phyloP scores from a whole-genome alignment of 2,329 filamentous ascomycete species.

The Orbilia javanica region DNA sequence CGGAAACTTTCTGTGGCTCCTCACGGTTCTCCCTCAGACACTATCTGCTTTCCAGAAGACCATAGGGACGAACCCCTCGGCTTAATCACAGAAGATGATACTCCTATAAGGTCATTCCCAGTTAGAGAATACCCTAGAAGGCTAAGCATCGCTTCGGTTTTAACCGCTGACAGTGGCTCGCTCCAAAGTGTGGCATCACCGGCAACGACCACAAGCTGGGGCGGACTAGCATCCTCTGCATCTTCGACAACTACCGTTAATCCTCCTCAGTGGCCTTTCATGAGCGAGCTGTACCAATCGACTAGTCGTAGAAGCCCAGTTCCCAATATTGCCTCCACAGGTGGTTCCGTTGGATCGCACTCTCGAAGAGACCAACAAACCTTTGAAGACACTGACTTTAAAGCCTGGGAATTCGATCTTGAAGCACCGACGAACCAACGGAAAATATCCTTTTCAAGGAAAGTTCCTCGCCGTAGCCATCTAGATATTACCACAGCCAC shows the following conservation, averaged over 20 bases:
- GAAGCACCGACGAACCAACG: slow-evolving; percentile 30
- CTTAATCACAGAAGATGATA: slow-evolving; percentile 50
- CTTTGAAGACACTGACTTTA: slow-evolving; percentile 42
- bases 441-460: slow-evolving; percentile 25
- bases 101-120: slow-evolving; percentile 54
- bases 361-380: slow-evolving; percentile 42
- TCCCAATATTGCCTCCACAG: slow-evolving; percentile 35
- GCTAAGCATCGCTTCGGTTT: slow-evolving; percentile 56
- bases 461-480: slow-evolving; percentile 25
- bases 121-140: slow-evolving; percentile 56
- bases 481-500: neutral
- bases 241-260: slow-evolving; percentile 54
- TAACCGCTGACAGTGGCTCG: slow-evolving; percentile 56
- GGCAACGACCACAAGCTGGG: slow-evolving; percentile 53
- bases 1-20: slow-evolving; percentile 43
- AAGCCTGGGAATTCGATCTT: slow-evolving; percentile 50
- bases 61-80: slow-evolving; percentile 46
- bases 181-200: slow-evolving; percentile 53
- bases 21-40: slow-evolving; percentile 16
- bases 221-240: slow-evolving; percentile 45
- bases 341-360: slow-evolving; percentile 45
- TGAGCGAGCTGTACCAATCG: slow-evolving; percentile 55
- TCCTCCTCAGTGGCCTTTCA: slow-evolving; percentile 54
- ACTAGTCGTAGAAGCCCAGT: slow-evolving; percentile 47
- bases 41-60: slow-evolving; percentile 12